A percentile compares a stretch with the other conserved stretches of the same genome.
These are phyloP conservation scores for Exobasidium rhododendri DNA, from an alignment of 1,284 basidiomycete species.

Conservation along the genomic window DNA sequence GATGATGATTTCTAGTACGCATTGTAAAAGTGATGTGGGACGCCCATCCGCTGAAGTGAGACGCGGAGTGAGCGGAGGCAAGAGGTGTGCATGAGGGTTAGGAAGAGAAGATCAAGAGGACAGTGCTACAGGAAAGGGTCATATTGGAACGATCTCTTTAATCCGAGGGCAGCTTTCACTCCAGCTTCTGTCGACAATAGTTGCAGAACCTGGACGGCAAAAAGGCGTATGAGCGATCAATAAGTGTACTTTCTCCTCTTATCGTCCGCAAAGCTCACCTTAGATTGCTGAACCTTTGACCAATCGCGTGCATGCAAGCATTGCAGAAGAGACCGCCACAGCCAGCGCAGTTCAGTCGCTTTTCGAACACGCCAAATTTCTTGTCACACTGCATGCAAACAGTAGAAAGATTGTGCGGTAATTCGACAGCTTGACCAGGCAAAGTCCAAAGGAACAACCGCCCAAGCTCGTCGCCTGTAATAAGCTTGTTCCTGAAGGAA, in stretches of 20 bases:
- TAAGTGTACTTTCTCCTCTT: no score
- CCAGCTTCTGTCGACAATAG: neutral
- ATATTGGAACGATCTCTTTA: no score
- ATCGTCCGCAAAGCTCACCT: no score
- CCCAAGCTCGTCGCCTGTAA: conserved; percentile 45
- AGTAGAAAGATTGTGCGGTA: conserved; percentile 30
- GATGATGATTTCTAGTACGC: no score
- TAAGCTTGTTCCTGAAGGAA: conserved; percentile 15
- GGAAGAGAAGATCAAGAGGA: no score
- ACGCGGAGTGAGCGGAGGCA: no score
- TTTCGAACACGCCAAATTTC: conserved; percentile 42
- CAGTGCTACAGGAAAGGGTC: no score
- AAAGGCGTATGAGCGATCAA: no score
- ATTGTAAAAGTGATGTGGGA: no score
- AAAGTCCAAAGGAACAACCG: conserved; percentile 46
- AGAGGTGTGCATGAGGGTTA: no score
- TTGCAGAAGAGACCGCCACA: conserved; percentile 44
- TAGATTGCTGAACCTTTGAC: neutral
- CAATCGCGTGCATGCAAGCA: conserved; percentile 17
- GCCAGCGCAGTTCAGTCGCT: conserved; percentile 27
- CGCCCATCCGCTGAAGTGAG: no score
- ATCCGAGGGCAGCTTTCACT: no score
- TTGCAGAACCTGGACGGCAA: neutral
- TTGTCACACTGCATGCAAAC: conserved; percentile 36
- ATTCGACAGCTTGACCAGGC: conserved; percentile 37